phyloP scores from a whole-genome alignment of 805 yeast species.

The Clavispora phyllophila region DNA sequence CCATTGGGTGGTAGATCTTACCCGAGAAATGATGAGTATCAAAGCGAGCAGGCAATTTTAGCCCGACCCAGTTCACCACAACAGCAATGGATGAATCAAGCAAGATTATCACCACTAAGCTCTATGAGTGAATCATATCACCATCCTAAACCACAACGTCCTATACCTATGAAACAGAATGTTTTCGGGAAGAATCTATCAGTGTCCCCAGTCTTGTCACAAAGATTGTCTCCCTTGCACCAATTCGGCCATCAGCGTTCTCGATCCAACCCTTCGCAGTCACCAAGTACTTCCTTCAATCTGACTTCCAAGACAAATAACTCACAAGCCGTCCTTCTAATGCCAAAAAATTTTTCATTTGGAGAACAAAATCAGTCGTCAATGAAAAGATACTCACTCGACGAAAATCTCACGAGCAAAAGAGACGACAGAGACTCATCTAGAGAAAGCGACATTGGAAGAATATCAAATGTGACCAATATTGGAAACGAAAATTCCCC shows the following conservation, averaged over 20 bases:
- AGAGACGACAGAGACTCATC: neutral
- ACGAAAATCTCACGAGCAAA: slow-evolving; percentile 14
- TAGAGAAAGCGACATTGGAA: neutral
- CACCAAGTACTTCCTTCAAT: slow-evolving; percentile 14
- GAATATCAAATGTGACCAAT: slow-evolving; percentile 13
- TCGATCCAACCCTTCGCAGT: slow-evolving; percentile 29
- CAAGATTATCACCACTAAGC: slow-evolving; percentile 1
- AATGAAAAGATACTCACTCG: slow-evolving; percentile 23
- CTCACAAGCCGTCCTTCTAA: slow-evolving; percentile 44
- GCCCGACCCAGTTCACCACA: neutral
- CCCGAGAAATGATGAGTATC: neutral
- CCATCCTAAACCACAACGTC: slow-evolving; percentile 34
- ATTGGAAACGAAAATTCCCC: slow-evolving; percentile 7
- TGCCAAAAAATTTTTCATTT: slow-evolving; percentile 44
- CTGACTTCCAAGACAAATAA: slow-evolving; percentile 11
- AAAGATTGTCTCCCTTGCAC: slow-evolving; percentile 2
- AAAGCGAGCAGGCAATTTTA: neutral
- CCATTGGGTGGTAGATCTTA: neutral
- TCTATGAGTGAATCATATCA: slow-evolving; percentile 13
- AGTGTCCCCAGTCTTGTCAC: slow-evolving; percentile 6
- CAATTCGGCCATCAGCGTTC: slow-evolving; percentile 24
- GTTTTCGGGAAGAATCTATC: slow-evolving; percentile 4
- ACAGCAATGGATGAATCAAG: neutral
- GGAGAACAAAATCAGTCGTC: slow-evolving; percentile 14
- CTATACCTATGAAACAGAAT: slow-evolving; percentile 4